Evolutionary conservation across 352 stramenopile species (phyloP), one percentile per base, ranked within the genome.

Genomic region (Phytopythium boreale): DNA sequence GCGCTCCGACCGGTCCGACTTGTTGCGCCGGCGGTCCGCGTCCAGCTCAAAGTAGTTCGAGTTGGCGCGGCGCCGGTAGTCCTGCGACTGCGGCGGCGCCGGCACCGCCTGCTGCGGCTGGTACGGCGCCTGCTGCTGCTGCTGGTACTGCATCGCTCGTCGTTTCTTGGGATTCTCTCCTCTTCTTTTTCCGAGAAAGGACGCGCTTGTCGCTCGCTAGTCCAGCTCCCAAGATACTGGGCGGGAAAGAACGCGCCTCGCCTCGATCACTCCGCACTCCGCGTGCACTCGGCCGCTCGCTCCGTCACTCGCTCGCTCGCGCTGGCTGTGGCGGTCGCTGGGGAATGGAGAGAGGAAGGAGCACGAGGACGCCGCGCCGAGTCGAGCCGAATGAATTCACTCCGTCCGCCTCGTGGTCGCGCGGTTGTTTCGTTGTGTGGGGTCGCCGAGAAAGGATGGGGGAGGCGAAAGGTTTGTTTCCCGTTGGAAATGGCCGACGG

Each of bases 31-130:
- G 6, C 84, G 72, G 44, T 92, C 84, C 8, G 84, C 84, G 39
- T 92, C 82, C 43, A 92, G 69, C 63, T 92, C 84, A 67, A 92
- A 92, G 76, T 92, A 92, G 67, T 92, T 92, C 46, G 84, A 92
- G 72, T 78, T 92, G 46, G 84, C 84, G 61, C 84, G 82, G 14
- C 77, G 75, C 26, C 82, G 84, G 29, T 69, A 71, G 31, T 82
- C 74, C 58, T 44, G 34, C 39, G 56, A 26, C 39, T 27, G 34
- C 15, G 34, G 20, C 37, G 55, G 12, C n/a, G 55, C 36, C 37
- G 39, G 9, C 34, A 11, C 20, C 37, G 56, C 41, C 24, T 50
- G 22, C 37, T 37, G 36, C 31, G 27, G 20, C 20, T 10, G 8
- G 29, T 31, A 31, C 53, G 24, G 27, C 29, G 52, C 19, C 52